Base-by-base conservation (phyloP, 1,139 yeast genomes). In the Lodderomyces parapsilosis region DNA sequence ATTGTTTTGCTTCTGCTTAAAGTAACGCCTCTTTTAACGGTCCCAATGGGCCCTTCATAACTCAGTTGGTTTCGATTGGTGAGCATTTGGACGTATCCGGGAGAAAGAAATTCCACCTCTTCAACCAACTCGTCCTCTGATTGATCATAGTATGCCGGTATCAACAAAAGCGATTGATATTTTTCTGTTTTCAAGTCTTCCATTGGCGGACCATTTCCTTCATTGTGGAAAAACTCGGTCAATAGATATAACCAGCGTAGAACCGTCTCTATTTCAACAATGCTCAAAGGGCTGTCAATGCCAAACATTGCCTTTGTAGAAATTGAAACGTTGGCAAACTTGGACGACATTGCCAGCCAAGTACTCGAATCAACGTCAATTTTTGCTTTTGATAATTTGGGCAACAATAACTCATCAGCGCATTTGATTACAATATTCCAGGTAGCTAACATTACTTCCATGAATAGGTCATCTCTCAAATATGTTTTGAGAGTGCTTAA, bases 121-220 rank as follows among this genome's bases (percentile, higher is more conserved):
- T 63, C 75, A 47, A 72, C 74, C 47, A 87, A 68, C 40, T 72
- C 77, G 0, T 59, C 49, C 0, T 71, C 65, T n/a, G 76, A 68
- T 45, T 77, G 68, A 50, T 83, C 89, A 56, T 86, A 86, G 56
- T 80, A 81, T 1, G 78, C 81, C 1, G 91, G 89, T 14, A 86
- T 69, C 18, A 85, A 64, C 48, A 83, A 63, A 18, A 87, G 60
- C 28, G 82, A 76, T 57, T 85, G 89, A 57, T 84, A 86, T 33
- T 76, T 76, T 38, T 76, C 80, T 45, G 80, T 80, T 50, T 82
- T 83, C 54, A 88, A 65, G 9, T 78, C 80, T 49, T 77, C 81
- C 34, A 86, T 57, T 0, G 90, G 78, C 0, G 94, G 94, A 0
- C 96, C 96, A 40, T 84, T 85, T 0, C 96, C 96, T 44, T 78